Base-by-base conservation (phyloP, 1,284 basidiomycete species). In the Cutaneotrichosporon dermatis region DNA sequence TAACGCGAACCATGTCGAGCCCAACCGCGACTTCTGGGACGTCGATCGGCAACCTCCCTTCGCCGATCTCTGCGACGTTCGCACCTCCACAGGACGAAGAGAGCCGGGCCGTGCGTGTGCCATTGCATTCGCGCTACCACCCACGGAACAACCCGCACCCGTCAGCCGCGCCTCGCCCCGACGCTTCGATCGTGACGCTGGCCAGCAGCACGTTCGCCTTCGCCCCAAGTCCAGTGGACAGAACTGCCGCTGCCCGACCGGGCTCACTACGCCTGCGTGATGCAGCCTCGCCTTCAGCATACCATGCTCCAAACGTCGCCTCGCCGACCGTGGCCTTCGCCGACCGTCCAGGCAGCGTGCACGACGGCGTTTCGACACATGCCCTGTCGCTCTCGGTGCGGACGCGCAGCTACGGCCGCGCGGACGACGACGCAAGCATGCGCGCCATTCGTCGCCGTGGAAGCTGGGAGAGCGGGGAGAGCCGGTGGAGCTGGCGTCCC, bases 141-240 rank as follows among this genome's bases (percentile, higher is more conserved):
- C 95, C 94, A 3, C 85, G 90, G 54, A 92, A 97, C 78, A 98
- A 98, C 74, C 94, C 94, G 3, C 85, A 89, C 16, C 95, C 95
- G 12, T 87, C 88, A 6, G 90, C 89, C 2, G 88, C 90, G 9
- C 94, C 94, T 0, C 81, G 86, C 33, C 92, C 95, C 72, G 93
- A 98, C 71, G 94, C 94, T 0, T 93, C 90, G 4, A 81, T 94
- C 53, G 81, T 97, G 49, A 98, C 94, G 0, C 84, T 98, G 10
- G 94, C 94, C 4, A 93, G 90, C 11, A 94, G 90, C 4, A 92
- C 90, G 1, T 94, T 90, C 74, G 92, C 84, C 0, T 80, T 87
- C 52, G 84, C 86, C 76, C 79, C 42, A 75, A 83, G 66, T 58
- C 55, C 49, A 33, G 39, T 45, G 55, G 36, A 48, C 54, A 48